Percentiles rank a stretch among this genome's conserved stretches.
These are phyloP conservation scores for Hypericum perforatum DNA, from an alignment of 345 rosid species.

Conservation along the genomic window DNA sequence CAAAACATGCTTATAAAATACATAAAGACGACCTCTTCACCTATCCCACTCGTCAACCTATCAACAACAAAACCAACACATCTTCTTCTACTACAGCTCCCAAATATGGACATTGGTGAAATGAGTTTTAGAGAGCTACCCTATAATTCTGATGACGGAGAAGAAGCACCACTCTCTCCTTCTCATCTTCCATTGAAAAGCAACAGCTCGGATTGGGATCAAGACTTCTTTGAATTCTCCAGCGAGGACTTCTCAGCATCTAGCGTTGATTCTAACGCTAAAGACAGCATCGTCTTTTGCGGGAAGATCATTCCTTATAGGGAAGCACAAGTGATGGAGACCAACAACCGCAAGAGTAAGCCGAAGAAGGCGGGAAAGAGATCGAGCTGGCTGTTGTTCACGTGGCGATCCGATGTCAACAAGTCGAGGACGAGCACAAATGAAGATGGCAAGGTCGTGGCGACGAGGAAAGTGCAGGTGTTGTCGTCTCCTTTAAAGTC, in stretches of 20 bases:
- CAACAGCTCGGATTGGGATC: conserved; percentile 9
- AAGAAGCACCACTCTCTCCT: conserved; percentile 48
- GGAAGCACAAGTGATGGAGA: conserved; percentile 7
- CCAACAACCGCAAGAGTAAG: conserved; percentile 4
- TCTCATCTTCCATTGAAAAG: conserved; percentile 29
- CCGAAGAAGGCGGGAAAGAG: conserved; percentile 7
- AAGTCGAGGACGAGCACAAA: conserved; percentile 12
- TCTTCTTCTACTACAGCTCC: no score
- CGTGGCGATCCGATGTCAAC: conserved; percentile 14
- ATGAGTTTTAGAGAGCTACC: no score
- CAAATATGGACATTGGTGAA: no score
- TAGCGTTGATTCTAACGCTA: neutral
- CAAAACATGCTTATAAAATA: no score
- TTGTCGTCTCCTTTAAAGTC: conserved; percentile 18
- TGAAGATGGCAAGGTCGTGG: no score
- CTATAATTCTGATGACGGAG: conserved; percentile 17
- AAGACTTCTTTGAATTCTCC: conserved; percentile 38
- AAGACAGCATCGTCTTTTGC: conserved; percentile 33
- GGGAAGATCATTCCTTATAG: conserved; percentile 37
- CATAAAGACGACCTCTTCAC: no score
- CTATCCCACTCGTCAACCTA: no score
- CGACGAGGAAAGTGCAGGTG: no score
- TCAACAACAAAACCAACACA: no score
- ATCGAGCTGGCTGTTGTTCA: neutral
- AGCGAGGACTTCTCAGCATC: conserved; percentile 27